Percentiles rank a stretch among this genome's conserved stretches.
Conservation (phyloP, 768 basidiomycete species). For the Lactarius psammicola region DNA sequence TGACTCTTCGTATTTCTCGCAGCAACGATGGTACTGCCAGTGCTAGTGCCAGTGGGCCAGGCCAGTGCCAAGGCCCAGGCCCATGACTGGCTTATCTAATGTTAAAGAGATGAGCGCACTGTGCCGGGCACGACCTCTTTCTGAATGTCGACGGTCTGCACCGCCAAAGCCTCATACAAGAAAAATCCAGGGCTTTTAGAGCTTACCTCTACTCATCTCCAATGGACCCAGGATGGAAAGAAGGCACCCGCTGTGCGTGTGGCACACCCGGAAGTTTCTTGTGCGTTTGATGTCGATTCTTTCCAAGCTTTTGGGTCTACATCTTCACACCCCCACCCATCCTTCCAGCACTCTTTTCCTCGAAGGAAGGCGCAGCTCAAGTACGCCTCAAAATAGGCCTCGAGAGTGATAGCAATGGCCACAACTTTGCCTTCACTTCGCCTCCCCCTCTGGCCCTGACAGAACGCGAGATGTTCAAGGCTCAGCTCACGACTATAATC, state of each 20-base stretch:
- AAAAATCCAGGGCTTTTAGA: constrained; percentile 73
- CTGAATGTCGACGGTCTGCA: constrained; percentile 31
- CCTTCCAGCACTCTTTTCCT: constrained; percentile 71
- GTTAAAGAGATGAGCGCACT: background rate
- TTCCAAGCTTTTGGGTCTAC: constrained; percentile 6
- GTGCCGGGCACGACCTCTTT: constrained; percentile 1
- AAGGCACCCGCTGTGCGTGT: constrained; percentile 63
- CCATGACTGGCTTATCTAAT: constrained; percentile 18
- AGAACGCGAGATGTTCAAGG: constrained; percentile 83
- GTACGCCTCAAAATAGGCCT: constrained; percentile 76
- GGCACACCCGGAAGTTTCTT: constrained; percentile 54
- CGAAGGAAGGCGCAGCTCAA: constrained; percentile 79
- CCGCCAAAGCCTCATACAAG: constrained; percentile 82
- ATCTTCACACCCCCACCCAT: background rate
- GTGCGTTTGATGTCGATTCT: constrained; percentile 39
- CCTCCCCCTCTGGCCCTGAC: constrained; percentile 58
- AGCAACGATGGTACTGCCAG: no score
- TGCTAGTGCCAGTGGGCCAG: no score
- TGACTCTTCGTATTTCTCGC: no score
- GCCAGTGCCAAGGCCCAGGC: no score
- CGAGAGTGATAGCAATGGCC: constrained; percentile 64
- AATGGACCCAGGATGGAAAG: constrained; percentile 79
- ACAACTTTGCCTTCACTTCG: constrained; percentile 80
- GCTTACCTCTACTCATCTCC: constrained; percentile 67
- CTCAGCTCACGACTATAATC: constrained; percentile 73